A percentile compares a stretch with the other conserved stretches of the same genome.
Evolutionary conservation across 2,329 filamentous ascomycete genomes (phyloP).

Genomic region (Aspergillus niger): DNA sequence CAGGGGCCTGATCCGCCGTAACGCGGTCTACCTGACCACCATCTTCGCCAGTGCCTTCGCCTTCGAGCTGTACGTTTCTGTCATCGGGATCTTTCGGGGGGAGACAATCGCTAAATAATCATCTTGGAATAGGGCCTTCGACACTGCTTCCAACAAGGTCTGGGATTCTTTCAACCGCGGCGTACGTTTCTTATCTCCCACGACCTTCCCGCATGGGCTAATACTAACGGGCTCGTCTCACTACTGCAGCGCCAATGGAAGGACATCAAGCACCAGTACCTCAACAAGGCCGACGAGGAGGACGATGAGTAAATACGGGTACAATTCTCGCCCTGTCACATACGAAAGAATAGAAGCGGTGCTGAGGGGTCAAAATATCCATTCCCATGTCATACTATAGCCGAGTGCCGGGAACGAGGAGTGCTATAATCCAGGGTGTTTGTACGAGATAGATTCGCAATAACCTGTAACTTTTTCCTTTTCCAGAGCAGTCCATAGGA

Average conservation of each 20-base stretch:
- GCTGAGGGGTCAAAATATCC: conserved; percentile 1
- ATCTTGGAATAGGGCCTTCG: conserved; percentile 67
- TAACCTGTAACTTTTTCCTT: conserved; percentile 13
- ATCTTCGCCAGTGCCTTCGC: conserved; percentile 88
- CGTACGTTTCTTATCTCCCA: conserved; percentile 60
- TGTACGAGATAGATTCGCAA: conserved; percentile 28
- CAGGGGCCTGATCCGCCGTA: conserved; percentile 82
- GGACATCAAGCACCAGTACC: conserved; percentile 91
- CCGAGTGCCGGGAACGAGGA: conserved; percentile 13
- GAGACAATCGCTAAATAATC: conserved; percentile 21
- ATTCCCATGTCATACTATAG: conserved; percentile 18
- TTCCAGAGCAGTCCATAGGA: not conserved
- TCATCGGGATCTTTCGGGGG: conserved; percentile 7
- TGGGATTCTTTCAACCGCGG: conserved; percentile 93
- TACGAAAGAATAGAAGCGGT: conserved; percentile 18
- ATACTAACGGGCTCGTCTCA: conserved; percentile 18
- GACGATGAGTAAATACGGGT: conserved; percentile 49
- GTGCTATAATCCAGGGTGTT: conserved; percentile 20
- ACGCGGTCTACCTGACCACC: conserved; percentile 81
- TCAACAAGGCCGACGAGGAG: conserved; percentile 68
- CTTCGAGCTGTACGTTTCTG: conserved; percentile 79
- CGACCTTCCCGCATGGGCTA: not conserved
- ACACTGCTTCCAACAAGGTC: conserved; percentile 76
- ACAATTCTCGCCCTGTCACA: conserved; percentile 13
- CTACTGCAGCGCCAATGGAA: conserved; percentile 90